Base-by-base conservation (phyloP, 2,329 filamentous ascomycete species). In the Mollisia scopiformis region DNA sequence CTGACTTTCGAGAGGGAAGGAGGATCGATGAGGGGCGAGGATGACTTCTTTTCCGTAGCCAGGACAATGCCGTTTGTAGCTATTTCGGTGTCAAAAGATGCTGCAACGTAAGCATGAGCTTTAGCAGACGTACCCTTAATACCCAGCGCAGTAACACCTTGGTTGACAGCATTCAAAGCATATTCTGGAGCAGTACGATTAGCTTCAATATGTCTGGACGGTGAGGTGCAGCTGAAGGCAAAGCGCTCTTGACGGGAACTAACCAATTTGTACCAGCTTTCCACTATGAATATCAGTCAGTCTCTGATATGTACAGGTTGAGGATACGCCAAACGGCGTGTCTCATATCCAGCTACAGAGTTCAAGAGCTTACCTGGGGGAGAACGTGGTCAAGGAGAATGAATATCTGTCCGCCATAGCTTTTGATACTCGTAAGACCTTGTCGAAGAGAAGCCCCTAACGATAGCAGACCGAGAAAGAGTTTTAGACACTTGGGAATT, bases 341-440 rank as follows among this genome's bases (percentile, higher is more conserved):
- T 21, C 11, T 51, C 6, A 4, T 19, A 21, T 25, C 7, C 33
- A 35, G 25, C 21, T 47, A 16, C 23, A 27, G 14, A 33, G 49
- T 53, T 55, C 27, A 25, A 27, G 33, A 75, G 75, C 87, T 79
- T 88, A 96, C 95, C 94, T 99, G 78, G 95, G 95, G 75, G 95
- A 98, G 89, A 99, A 99, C 68, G 95, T 99, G 67, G 95, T 99
- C 77, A 99, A 86, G 62, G 95, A 99, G 88, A 99, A 99, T 58
- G 94, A 97, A 81, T 99, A 99, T 83, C 95, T 87, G 80, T 99
- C 95, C 75, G 95, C 94, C 94, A 99, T 99, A 76, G 68, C 82
- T 72, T 62, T 64, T 63, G 56, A 57, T 37, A 66, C 59, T 57
- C 35, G 57, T 33, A n/a, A 51, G 58, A 53, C 51, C 60, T 52